These are phyloP conservation scores for Clonostachys sp. DNA, from an alignment of 2,329 filamentous ascomycete species.

Conservation along the genomic window DNA sequence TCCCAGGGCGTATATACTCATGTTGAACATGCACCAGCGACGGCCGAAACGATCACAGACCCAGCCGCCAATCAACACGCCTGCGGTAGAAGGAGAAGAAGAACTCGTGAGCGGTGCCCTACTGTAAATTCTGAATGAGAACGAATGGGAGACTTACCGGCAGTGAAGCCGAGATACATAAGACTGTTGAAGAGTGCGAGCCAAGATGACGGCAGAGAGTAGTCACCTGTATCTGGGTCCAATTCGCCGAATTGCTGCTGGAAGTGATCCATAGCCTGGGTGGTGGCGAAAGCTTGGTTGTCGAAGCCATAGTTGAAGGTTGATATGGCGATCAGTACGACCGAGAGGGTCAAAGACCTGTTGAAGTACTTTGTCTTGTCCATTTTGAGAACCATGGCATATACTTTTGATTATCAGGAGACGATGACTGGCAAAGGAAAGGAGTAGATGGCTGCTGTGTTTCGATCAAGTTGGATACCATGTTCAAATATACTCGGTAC, in stretches of 20 bases:
- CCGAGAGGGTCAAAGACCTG: conserved; percentile 1
- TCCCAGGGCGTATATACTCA: conserved; percentile 25
- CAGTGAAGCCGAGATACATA: neutral
- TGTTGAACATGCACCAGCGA: conserved; percentile 43
- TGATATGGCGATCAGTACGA: conserved; percentile 19
- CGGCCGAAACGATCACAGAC: conserved; percentile 46
- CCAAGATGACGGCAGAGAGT: neutral
- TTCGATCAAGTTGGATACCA: too few species aligned
- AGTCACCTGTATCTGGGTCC: neutral
- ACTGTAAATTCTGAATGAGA: neutral
- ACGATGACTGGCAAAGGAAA: too few species aligned
- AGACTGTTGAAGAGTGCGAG: neutral
- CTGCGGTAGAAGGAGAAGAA: neutral
- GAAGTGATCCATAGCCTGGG: conserved; percentile 23
- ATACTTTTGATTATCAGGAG: too few species aligned
- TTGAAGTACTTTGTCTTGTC: conserved; percentile 5
- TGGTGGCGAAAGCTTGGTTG: conserved; percentile 21
- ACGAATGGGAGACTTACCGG: neutral
- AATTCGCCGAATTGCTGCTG: conserved; percentile 15
- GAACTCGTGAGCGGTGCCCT: neutral
- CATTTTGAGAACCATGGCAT: too few species aligned
- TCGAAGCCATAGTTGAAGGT: conserved; percentile 27
- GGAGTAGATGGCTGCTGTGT: too few species aligned
- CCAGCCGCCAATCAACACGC: neutral
- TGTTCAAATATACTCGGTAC: too few species aligned